Percentiles rank a stretch among this genome's conserved stretches.
These are phyloP conservation scores for Steccherinum ochraceum DNA, from an alignment of 768 basidiomycete species.

Conservation along the genomic window DNA sequence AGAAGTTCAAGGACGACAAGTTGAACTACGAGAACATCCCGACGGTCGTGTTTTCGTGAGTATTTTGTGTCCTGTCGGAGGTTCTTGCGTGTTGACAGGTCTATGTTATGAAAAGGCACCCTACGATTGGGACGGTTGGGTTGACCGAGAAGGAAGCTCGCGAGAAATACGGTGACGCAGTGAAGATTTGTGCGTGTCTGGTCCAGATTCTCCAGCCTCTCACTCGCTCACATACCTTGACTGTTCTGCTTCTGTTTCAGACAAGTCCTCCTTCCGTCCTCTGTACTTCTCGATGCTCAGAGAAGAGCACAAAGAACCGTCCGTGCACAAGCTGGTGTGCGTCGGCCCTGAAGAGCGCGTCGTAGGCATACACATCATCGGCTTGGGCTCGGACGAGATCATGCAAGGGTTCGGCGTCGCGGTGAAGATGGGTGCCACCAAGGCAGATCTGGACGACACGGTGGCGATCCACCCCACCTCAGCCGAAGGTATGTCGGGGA, in stretches of 20 bases:
- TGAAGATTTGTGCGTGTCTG: slow-evolving; percentile 84
- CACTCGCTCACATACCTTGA: neutral
- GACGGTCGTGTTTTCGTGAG: slow-evolving; percentile 94
- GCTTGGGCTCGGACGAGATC: slow-evolving; percentile 87
- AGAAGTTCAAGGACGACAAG: slow-evolving; percentile 82
- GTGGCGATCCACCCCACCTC: slow-evolving; percentile 92
- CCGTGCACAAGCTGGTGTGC: slow-evolving; percentile 87
- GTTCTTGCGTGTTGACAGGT: neutral
- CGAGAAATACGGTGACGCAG: slow-evolving; percentile 76
- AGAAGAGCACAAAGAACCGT: slow-evolving; percentile 91
- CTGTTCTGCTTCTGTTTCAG: slow-evolving; percentile 32
- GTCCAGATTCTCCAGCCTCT: slow-evolving; percentile 1
- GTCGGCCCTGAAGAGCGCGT: slow-evolving; percentile 89
- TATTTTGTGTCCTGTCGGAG: slow-evolving; percentile 14
- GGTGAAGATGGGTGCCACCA: slow-evolving; percentile 89
- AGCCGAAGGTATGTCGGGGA: slow-evolving; percentile 55
- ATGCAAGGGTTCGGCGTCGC: slow-evolving; percentile 97
- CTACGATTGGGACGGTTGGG: slow-evolving; percentile 92
- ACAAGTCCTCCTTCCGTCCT: slow-evolving; percentile 74
- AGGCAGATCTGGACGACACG: slow-evolving; percentile 79
- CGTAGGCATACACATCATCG: slow-evolving; percentile 94
- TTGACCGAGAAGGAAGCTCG: slow-evolving; percentile 89
- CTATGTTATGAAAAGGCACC: slow-evolving; percentile 52
- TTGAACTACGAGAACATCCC: slow-evolving; percentile 87
- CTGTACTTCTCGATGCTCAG: slow-evolving; percentile 91